phyloP scores from a whole-genome alignment of 2,329 filamentous ascomycete genomes.

The Fusarium nurragi region DNA sequence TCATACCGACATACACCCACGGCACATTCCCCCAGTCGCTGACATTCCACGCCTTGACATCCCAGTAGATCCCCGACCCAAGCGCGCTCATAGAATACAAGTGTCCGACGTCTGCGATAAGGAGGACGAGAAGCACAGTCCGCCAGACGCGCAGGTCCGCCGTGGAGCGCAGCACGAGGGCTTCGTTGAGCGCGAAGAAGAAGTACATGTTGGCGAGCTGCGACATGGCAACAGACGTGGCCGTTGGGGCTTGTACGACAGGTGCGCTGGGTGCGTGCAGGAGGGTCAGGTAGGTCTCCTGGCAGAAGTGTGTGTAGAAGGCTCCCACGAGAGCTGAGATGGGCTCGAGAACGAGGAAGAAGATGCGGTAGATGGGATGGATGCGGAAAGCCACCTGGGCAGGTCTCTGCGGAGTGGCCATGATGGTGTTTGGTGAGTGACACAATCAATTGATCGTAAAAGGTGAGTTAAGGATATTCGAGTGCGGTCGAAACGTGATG shows the following conservation, averaged over 20 bases:
- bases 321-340: conserved; percentile 63
- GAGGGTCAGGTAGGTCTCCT: conserved; percentile 68
- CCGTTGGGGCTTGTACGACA: conserved; percentile 58
- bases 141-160: conserved; percentile 75
- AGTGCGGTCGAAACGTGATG: conserved; percentile 23
- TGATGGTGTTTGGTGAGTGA: conserved; percentile 12
- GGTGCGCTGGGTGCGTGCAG: conserved; percentile 64
- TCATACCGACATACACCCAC: conserved; percentile 74
- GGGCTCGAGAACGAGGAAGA: conserved; percentile 80
- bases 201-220: conserved; percentile 84
- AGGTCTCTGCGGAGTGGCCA: conserved; percentile 38
- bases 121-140: conserved; percentile 70
- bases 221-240: conserved; percentile 73
- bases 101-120: conserved; percentile 81
- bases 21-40: conserved; percentile 75
- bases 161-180: conserved; percentile 76
- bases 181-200: conserved; percentile 80
- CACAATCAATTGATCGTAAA: neutral
- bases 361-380: conserved; percentile 71
- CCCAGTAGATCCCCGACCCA: conserved; percentile 71
- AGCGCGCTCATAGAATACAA: conserved; percentile 71
- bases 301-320: conserved; percentile 61
- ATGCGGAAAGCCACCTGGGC: conserved; percentile 56
- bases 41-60: conserved; percentile 69
- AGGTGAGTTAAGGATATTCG: neutral